Evolutionary conservation across 2,329 filamentous ascomycete species (phyloP), one percentile per base, ranked within the genome.

Genomic region (Fusarium sp.): DNA sequence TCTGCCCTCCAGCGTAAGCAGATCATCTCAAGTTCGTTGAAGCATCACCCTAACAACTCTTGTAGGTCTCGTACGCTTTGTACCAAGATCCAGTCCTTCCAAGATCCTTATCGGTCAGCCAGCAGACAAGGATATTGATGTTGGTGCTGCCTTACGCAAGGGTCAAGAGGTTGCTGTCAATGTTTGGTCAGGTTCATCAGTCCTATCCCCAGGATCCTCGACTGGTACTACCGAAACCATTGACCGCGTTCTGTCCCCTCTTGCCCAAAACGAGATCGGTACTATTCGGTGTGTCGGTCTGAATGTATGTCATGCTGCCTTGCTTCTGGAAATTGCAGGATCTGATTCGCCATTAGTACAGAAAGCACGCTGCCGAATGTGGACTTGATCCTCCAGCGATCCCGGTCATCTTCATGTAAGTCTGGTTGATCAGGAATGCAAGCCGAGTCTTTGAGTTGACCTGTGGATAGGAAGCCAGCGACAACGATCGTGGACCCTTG

Each of bases 281-380:
- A 86, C 87, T 1, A 88, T 91, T 57, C 83, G 88, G 50, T 90
- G 89, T 74, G 87, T 91, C 68, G 88, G 89, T 1, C 73, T 91
- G 68, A 90, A 91, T 68, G 84, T 84, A 59, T 74, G 82, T 78
- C 12, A 36, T 39, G 31, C 5, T 8, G 18, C 24, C 7, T 44
- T 44, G 13, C 22, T 24, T 26, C 28, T 36, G 30, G 6, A 14
- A 28, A 28, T 22, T 26, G 7, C 14, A 30, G 16, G 4, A 8
- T 45, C 30, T 63, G 20, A 75, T 70, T 38, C 24, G 16, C 6
- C 6, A 45, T 41, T 36, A 83, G 81, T 82, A 83, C 60, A 78
- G 77, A 30, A 79, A 81, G 44, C 80, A 82, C 48, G 80, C 81
- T 31, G 83, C 82, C 24, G 88, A 90, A 75, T 85, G 87, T 72